Evolutionary conservation across 208 protist genomes (phyloP).

Genomic region (Acanthamoeba quina): DNA sequence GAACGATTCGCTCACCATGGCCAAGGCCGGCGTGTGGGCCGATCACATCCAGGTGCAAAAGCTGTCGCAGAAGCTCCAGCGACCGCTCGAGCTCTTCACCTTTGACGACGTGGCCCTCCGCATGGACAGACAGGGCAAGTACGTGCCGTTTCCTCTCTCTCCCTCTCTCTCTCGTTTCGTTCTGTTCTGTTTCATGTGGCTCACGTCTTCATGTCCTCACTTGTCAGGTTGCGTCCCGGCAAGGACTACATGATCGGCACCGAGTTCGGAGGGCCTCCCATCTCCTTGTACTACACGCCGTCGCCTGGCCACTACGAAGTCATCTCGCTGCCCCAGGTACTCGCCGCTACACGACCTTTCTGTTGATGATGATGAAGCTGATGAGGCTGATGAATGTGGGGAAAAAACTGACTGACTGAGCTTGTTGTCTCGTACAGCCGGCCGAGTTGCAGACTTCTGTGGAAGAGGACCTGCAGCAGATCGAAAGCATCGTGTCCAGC

Average conservation of each 20-base stretch:
- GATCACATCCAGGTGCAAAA: slow-evolving; percentile 67
- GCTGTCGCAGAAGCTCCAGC: slow-evolving; percentile 9
- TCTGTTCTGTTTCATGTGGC: not conserved
- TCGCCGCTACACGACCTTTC: not conserved
- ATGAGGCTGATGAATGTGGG: too few species aligned
- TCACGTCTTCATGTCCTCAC: not conserved
- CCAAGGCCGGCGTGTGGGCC: slow-evolving; percentile 65
- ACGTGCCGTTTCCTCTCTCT: not conserved
- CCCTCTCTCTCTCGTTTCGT: not conserved
- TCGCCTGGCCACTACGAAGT: slow-evolving; percentile 69
- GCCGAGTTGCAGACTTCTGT: not conserved
- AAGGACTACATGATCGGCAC: slow-evolving; percentile 4
- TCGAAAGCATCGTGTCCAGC: not conserved
- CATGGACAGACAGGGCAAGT: slow-evolving; percentile 26
- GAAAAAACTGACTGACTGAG: not conserved
- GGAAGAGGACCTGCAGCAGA: not conserved
- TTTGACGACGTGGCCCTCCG: slow-evolving; percentile 53
- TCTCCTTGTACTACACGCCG: slow-evolving; percentile 53
- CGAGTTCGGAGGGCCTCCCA: slow-evolving; percentile 21
- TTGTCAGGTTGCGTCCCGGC: slow-evolving; percentile 23
- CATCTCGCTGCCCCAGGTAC: slow-evolving; percentile 13
- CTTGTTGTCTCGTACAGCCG: not conserved
- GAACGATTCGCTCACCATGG: slow-evolving; percentile 64
- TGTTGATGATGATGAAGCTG: too few species aligned
- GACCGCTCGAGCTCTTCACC: slow-evolving; percentile 8